These are phyloP conservation scores for Penicillium odoratum DNA, from an alignment of 495 filamentous ascomycete genomes.

Conservation along the genomic window DNA sequence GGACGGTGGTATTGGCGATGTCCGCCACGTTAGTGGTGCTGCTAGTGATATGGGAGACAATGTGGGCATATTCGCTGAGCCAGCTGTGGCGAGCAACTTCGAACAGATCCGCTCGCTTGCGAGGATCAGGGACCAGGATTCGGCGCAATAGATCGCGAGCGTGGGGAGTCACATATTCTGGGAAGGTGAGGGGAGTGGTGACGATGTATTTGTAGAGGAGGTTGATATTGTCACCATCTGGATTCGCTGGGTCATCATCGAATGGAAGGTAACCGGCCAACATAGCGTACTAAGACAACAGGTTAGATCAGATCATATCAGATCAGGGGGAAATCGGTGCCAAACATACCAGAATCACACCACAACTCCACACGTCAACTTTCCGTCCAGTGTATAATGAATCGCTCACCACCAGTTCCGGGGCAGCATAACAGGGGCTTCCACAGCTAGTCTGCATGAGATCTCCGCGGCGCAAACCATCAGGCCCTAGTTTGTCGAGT, in stretches of 20 bases:
- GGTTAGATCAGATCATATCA: conserved; percentile 6
- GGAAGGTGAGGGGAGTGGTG: conserved; percentile 94
- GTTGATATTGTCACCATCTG: conserved; percentile 99
- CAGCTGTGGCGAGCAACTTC: conserved; percentile 98
- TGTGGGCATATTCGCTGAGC: conserved; percentile 92
- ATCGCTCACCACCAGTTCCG: conserved; percentile 96
- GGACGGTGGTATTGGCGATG: conserved; percentile 77
- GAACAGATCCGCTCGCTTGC: conserved; percentile 93
- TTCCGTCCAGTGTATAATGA: conserved; percentile 96
- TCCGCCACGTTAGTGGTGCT: conserved; percentile 85
- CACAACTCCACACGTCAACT: conserved; percentile 99
- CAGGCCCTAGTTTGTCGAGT: conserved; percentile 77
- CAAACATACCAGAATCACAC: conserved; percentile 83
- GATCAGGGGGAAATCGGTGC: neutral
- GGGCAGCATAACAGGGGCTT: conserved; percentile 86
- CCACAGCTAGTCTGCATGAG: conserved; percentile 61
- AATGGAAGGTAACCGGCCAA: conserved; percentile 98
- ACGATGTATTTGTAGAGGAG: conserved; percentile 99
- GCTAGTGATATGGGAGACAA: conserved; percentile 95
- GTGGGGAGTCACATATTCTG: conserved; percentile 98
- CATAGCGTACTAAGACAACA: conserved; percentile 82
- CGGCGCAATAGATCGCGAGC: conserved; percentile 88
- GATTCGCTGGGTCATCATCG: conserved; percentile 97
- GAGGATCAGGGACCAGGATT: conserved; percentile 94
- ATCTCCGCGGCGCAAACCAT: conserved; percentile 74